phyloP scores from a whole-genome alignment of 768 basidiomycete species.

The Suillus hirtellus region DNA sequence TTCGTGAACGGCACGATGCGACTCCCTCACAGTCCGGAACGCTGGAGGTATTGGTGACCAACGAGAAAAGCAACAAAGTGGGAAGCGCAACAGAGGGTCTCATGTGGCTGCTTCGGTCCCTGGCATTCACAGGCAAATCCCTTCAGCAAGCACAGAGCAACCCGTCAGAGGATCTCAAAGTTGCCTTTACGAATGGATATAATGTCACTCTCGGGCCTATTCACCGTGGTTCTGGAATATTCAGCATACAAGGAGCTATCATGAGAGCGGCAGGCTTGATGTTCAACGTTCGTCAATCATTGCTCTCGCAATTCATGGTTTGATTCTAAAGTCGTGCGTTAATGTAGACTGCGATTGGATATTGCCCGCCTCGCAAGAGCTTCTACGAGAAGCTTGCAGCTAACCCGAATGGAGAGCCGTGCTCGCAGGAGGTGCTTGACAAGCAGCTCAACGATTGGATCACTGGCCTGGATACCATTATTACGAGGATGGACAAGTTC shows the following conservation, averaged over 20 bases:
- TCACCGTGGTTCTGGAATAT: not conserved
- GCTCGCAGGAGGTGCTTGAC: slow-evolving; percentile 52
- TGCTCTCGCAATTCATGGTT: not conserved
- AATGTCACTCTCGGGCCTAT: slow-evolving; percentile 35
- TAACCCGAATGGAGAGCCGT: slow-evolving; percentile 55
- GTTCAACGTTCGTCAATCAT: slow-evolving; percentile 1
- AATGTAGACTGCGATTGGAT: slow-evolving; percentile 55
- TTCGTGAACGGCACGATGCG: slow-evolving; percentile 74
- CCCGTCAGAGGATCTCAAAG: slow-evolving; percentile 51
- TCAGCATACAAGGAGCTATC: slow-evolving; percentile 1
- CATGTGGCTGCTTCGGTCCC: slow-evolving; percentile 90
- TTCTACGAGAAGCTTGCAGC: slow-evolving; percentile 64
- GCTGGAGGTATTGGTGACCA: slow-evolving; percentile 78
- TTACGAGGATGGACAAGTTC: slow-evolving; percentile 51
- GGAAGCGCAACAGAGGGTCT: slow-evolving; percentile 86
- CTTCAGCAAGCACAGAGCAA: slow-evolving; percentile 73
- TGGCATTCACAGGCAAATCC: slow-evolving; percentile 85
- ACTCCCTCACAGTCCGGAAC: slow-evolving; percentile 66
- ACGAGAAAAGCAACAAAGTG: slow-evolving; percentile 88
- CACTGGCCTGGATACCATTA: slow-evolving; percentile 51
- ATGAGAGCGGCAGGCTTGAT: slow-evolving; percentile 9
- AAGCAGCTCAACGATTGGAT: slow-evolving; percentile 62
- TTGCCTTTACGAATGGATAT: slow-evolving; percentile 81
- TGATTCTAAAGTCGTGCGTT: slow-evolving; percentile 26
- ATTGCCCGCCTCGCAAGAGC: slow-evolving; percentile 57